Base-by-base conservation (phyloP, 257 asterid genomes). In the Cynanchum wilfordii region DNA sequence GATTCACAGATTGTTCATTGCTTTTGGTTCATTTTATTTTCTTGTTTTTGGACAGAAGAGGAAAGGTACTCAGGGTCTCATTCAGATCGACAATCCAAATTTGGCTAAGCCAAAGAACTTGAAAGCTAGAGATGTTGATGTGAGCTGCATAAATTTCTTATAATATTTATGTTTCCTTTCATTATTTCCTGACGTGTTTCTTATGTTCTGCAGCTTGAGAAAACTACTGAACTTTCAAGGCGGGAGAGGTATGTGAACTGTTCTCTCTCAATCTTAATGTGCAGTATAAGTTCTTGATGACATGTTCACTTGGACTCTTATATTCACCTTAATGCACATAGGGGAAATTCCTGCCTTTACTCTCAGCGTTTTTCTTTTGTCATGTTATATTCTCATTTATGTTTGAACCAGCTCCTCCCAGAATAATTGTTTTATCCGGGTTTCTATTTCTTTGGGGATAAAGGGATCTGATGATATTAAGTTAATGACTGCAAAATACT, bases 151-250 rank as follows among this genome's bases (percentile, higher is more conserved):
- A 11, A 54, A 40, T 67, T 24, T 52, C 3, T 4, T 54, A 1
- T 45, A 4, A 2, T 17, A 25, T 47, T 20, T 57, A 12, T 66
- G 50, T 66, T 67, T 57, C 66, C 58, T 69, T 13, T 52, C 45
- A 7, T 38, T 52, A 10, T 33, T 38, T 50, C 62, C 62, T 73
- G 68, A 40, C 42, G 66, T 25, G 62, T 29, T 79, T 66, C 16
- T 79, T 64, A 22, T 75, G 42, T 71, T 73, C 71, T 71, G 80
- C 92, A 93, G 98, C 44, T 86, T 20, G 98, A 90, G 77, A 93
- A 90, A 83, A 90, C 98, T 76, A 82, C 90, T 51, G 98, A 93
- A 87, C 98, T 93, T 74, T 90, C 97, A 45, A 83, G 98, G 65
- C 93, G 96, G 63, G 96, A 90, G 85, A 90, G 96, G 96, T 90